Evolutionary conservation across 495 filamentous ascomycete genomes (phyloP).

Genomic region (Geopyxis carbonaria): DNA sequence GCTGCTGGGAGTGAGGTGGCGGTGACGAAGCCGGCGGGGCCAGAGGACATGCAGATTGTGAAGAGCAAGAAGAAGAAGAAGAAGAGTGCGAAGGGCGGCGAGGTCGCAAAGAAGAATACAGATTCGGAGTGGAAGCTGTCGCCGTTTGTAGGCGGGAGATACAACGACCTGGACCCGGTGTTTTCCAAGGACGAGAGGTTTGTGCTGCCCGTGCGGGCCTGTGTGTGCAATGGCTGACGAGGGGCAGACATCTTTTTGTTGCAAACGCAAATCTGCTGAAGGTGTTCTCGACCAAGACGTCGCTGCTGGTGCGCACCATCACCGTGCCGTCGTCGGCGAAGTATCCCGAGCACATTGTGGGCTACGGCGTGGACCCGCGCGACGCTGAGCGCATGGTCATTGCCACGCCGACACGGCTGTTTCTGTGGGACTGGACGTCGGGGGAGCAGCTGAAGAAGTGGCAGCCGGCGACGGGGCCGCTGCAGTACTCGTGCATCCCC

Average conservation of each 20-base stretch:
- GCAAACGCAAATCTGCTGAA: slow-evolving; percentile 47
- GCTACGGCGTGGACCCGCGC: slow-evolving; percentile 42
- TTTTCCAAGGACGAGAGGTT: slow-evolving; percentile 71
- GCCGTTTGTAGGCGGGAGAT: slow-evolving; percentile 46
- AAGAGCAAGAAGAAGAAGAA: slow-evolving; percentile 5
- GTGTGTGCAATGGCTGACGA: neutral
- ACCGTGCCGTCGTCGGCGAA: slow-evolving; percentile 23
- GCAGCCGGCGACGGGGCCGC: slow-evolving; percentile 29
- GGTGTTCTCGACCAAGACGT: slow-evolving; percentile 65
- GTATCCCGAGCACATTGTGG: slow-evolving; percentile 27
- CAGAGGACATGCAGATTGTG: too few relatives aligned
- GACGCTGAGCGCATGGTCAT: slow-evolving; percentile 49
- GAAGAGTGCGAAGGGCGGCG: neutral
- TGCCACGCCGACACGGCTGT: slow-evolving; percentile 47
- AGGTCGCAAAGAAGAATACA: neutral
- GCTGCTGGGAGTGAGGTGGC: neutral
- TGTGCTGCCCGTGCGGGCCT: slow-evolving; percentile 16
- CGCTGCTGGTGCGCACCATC: slow-evolving; percentile 54
- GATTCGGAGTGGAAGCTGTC: slow-evolving; percentile 16
- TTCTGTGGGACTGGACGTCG: slow-evolving; percentile 59
- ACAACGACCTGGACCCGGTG: slow-evolving; percentile 56
- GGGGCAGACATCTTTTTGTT: slow-evolving; percentile 44
- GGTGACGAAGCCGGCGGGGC: too few relatives aligned
- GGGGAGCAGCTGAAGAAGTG: slow-evolving; percentile 35
- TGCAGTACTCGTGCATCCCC: slow-evolving; percentile 25